Percentiles rank a stretch among this genome's conserved stretches.
These are phyloP conservation scores for Fusarium neocosmosporiellum DNA, from an alignment of 2,329 filamentous ascomycete species.

Conservation along the genomic window DNA sequence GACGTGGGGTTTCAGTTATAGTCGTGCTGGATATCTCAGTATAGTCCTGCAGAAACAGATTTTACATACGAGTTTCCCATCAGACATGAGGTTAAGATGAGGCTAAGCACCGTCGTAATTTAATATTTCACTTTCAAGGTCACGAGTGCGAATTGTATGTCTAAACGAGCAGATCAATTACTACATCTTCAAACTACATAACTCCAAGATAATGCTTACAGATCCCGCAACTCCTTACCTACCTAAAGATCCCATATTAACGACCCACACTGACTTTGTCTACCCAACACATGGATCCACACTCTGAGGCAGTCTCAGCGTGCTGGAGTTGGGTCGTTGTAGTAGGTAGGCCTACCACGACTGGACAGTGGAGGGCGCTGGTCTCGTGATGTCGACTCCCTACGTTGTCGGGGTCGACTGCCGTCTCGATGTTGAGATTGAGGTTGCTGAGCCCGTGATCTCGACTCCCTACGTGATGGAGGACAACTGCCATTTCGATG, in stretches of 20 bases:
- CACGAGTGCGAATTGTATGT: background rate
- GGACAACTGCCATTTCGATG: background rate
- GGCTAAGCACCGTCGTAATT: background rate
- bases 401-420: background rate
- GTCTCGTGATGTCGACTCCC: background rate
- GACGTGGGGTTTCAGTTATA: background rate
- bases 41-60: no score
- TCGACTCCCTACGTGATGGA: background rate
- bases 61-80: background rate
- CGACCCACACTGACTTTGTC: no score
- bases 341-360: background rate
- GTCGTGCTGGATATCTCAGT: background rate
- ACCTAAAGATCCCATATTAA: background rate
- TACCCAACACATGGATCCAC: background rate
- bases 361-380: background rate
- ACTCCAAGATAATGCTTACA: background rate
- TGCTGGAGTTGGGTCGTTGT: background rate
- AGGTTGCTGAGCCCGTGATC: background rate
- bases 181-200: background rate
- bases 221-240: background rate
- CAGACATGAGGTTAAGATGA: background rate
- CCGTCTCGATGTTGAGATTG: background rate
- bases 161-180: background rate
- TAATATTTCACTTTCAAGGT: background rate
- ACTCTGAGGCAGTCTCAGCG: background rate